These are phyloP conservation scores for Starmerella potacharoeniae DNA, from an alignment of 805 yeast species.

Conservation along the genomic window DNA sequence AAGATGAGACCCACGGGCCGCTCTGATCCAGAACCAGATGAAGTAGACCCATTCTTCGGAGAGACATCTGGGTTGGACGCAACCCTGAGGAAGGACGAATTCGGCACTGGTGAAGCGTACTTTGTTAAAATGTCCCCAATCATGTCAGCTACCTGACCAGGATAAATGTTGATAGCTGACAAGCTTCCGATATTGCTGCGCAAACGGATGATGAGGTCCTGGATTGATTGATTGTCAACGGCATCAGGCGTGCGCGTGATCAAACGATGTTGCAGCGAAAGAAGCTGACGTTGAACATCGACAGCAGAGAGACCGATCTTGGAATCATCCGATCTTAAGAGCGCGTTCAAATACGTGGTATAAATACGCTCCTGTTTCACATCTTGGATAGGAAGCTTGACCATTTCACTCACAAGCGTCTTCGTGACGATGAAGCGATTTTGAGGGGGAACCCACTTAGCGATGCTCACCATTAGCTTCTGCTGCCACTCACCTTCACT, in stretches of 20 bases:
- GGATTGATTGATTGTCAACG: constrained; percentile 1
- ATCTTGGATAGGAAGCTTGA: constrained; percentile 18
- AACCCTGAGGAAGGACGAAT: not conserved
- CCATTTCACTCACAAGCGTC: constrained; percentile 31
- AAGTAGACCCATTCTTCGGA: not conserved
- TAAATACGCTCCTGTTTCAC: constrained; percentile 13
- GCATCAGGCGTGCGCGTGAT: constrained; percentile 8
- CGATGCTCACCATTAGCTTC: constrained; percentile 48
- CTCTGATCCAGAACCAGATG: not conserved
- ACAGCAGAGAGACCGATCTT: constrained; percentile 79
- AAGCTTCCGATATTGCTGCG: constrained; percentile 49
- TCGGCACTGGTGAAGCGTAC: constrained; percentile 12
- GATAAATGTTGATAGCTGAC: constrained; percentile 69
- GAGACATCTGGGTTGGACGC: not conserved
- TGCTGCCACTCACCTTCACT: constrained; percentile 39
- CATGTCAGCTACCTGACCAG: constrained; percentile 77
- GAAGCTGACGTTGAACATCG: constrained; percentile 50
- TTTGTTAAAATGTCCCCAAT: constrained; percentile 46
- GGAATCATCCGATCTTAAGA: constrained; percentile 41
- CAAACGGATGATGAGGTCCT: constrained; percentile 7
- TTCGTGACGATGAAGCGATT: constrained; percentile 54
- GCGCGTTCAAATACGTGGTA: constrained; percentile 14
- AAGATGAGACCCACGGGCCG: constrained; percentile 13
- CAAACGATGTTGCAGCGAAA: constrained; percentile 25
- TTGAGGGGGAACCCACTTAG: constrained; percentile 73